Percentiles rank a stretch among this genome's conserved stretches.
phyloP scores from a whole-genome alignment of 2,329 filamentous ascomycete species.

The Botrytis byssoidea region DNA sequence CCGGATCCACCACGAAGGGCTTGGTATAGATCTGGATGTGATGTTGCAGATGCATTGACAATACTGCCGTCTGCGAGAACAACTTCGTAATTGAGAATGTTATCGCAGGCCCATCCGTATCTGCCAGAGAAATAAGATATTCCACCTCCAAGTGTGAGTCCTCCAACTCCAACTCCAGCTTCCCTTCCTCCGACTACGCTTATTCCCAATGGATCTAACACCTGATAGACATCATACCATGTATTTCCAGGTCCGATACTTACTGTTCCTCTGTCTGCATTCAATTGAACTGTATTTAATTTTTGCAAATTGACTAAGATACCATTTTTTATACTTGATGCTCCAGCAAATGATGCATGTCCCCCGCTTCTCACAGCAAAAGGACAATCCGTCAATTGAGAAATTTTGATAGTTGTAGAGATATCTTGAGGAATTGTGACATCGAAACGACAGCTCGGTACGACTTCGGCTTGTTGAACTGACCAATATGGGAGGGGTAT shows the following conservation, averaged over 20 bases:
- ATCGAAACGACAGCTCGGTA: not conserved
- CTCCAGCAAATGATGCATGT: conserved; percentile 42
- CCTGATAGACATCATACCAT: conserved; percentile 43
- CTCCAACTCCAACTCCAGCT: conserved; percentile 29
- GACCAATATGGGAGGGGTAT: not conserved
- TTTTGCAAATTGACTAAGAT: conserved; percentile 48
- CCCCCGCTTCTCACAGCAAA: conserved; percentile 33
- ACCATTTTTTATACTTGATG: conserved; percentile 50
- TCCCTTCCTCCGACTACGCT: conserved; percentile 42
- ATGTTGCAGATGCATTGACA: conserved; percentile 32
- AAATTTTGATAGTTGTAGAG: not conserved
- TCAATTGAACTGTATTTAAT: conserved; percentile 32
- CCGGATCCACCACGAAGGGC: conserved; percentile 40
- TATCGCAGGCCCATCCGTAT: conserved; percentile 30
- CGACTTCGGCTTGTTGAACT: not conserved
- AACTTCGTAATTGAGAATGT: conserved; percentile 32
- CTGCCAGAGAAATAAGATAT: conserved; percentile 30
- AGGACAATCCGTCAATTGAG: conserved; percentile 5
- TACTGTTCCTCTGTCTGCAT: conserved; percentile 34
- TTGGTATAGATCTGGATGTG: conserved; percentile 38
- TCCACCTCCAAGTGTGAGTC: conserved; percentile 31
- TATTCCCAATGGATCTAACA: conserved; percentile 38
- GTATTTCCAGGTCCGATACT: conserved; percentile 40
- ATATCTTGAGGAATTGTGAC: not conserved
- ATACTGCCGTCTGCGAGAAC: conserved; percentile 38